Conservation (phyloP, 139 green algal species). For the Haematococcus sp. region DNA sequence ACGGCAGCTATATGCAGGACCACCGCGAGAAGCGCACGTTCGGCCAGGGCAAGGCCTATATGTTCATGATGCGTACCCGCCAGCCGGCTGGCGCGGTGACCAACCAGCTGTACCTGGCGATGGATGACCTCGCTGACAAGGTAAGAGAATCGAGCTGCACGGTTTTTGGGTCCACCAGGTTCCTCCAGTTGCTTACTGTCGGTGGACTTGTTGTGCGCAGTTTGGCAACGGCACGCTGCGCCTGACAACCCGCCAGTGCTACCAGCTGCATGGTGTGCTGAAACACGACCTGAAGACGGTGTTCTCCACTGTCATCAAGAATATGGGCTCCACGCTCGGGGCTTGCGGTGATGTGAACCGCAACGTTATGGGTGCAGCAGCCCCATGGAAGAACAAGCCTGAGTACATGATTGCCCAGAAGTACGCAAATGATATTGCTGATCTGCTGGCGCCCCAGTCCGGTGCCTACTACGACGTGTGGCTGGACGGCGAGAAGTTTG, state of each 20-base stretch:
- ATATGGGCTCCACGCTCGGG: slow-evolving; percentile 96
- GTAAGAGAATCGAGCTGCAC: slow-evolving; percentile 32
- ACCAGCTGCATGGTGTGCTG: slow-evolving; percentile 97
- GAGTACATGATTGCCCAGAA: slow-evolving; percentile 89
- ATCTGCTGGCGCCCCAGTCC: slow-evolving; percentile 83
- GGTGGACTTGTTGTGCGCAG: slow-evolving; percentile 39
- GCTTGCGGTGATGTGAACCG: slow-evolving; percentile 98
- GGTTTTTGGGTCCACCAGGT: too few relatives aligned
- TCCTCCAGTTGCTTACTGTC: not conserved
- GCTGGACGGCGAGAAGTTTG: slow-evolving; percentile 99
- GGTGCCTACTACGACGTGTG: slow-evolving; percentile 99
- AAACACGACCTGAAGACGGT: slow-evolving; percentile 99
- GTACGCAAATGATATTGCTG: slow-evolving; percentile 74
- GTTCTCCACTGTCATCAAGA: slow-evolving; percentile 95
- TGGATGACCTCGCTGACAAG: slow-evolving; percentile 97
- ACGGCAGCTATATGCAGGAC: slow-evolving; percentile 97
- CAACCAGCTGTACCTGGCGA: slow-evolving; percentile 96
- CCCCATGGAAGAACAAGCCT: slow-evolving; percentile 76
- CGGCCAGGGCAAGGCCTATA: slow-evolving; percentile 92
- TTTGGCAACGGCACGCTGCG: slow-evolving; percentile 97
- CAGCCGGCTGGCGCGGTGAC: slow-evolving; percentile 86
- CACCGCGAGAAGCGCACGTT: slow-evolving; percentile 93
- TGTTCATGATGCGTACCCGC: slow-evolving; percentile 99
- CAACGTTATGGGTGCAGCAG: slow-evolving; percentile 86
- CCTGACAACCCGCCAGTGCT: slow-evolving; percentile 97